A percentile compares a stretch with the other conserved stretches of the same genome.
Conservation (phyloP, 2,329 filamentous ascomycete genomes). For the Aspergillus unguis region DNA sequence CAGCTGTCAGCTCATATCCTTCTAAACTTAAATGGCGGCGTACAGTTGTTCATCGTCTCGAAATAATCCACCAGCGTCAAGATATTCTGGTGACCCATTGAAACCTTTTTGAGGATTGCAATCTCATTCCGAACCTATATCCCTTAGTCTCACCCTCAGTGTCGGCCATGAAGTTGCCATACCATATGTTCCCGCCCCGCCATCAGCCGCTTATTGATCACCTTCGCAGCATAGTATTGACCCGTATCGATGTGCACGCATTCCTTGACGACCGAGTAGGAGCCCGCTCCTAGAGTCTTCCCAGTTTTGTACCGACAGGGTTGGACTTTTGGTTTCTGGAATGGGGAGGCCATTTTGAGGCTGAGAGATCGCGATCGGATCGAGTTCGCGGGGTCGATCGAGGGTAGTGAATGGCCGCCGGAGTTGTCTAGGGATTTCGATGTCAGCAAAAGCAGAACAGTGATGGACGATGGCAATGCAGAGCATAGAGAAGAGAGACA, state of each 20-base stretch:
- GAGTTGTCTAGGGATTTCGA: background rate
- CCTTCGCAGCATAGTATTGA: slow-evolving; percentile 96
- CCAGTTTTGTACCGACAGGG: slow-evolving; percentile 98
- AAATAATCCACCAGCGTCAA: slow-evolving; percentile 98
- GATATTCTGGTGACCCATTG: slow-evolving; percentile 98
- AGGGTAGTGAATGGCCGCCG: background rate
- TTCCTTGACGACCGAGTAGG: slow-evolving; percentile 97
- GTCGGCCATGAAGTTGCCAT: slow-evolving; percentile 7
- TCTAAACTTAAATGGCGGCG: slow-evolving; percentile 17
- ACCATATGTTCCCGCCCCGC: slow-evolving; percentile 98
- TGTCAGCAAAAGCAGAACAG: background rate
- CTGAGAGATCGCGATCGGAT: slow-evolving; percentile 30
- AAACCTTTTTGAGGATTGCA: slow-evolving; percentile 94
- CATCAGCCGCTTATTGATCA: slow-evolving; percentile 99
- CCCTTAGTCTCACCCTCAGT: slow-evolving; percentile 12
- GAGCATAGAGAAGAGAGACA: background rate
- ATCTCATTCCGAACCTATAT: slow-evolving; percentile 91
- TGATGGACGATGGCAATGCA: background rate
- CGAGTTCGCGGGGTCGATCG: background rate
- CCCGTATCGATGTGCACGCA: slow-evolving; percentile 98
- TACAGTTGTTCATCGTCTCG: slow-evolving; percentile 97
- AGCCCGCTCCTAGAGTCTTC: slow-evolving; percentile 93
- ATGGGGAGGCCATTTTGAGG: slow-evolving; percentile 14
- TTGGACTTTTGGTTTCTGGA: slow-evolving; percentile 66
- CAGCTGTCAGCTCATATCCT: slow-evolving; percentile 16